A percentile compares a stretch with the other conserved stretches of the same genome.
Conservation (phyloP, 2,329 filamentous ascomycete genomes). For the Penicillium psychrosexuale region DNA sequence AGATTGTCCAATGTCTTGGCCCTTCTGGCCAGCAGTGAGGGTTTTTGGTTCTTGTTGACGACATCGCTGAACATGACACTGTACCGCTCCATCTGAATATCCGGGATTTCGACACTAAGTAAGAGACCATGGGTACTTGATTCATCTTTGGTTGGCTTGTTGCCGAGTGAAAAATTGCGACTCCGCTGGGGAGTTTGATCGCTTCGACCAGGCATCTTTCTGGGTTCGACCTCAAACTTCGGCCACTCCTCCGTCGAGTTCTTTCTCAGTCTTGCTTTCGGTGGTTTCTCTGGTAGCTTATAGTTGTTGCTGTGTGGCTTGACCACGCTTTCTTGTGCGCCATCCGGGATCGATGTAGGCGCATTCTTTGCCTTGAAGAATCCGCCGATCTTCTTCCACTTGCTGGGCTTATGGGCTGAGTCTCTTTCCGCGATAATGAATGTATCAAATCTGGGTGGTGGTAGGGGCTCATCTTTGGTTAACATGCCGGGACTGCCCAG, state of each 20-base stretch:
- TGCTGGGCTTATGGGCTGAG: constrained; percentile 37
- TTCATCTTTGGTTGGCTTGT: constrained; percentile 2
- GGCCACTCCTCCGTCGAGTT: constrained; percentile 21
- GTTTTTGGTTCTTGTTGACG: constrained; percentile 48
- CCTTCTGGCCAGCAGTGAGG: constrained; percentile 35
- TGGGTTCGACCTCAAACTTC: constrained; percentile 12
- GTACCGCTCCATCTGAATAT: constrained; percentile 78
- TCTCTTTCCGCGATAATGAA: constrained; percentile 11
- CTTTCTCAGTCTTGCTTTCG: not conserved
- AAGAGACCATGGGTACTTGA: constrained; percentile 36
- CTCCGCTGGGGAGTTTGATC: constrained; percentile 4
- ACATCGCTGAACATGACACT: constrained; percentile 89
- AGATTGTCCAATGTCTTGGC: constrained; percentile 48
- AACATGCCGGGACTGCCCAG: constrained; percentile 62
- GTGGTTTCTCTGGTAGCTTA: not conserved
- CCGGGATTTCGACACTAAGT: constrained; percentile 76
- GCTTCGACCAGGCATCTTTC: not conserved
- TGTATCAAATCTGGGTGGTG: constrained; percentile 17
- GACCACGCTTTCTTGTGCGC: constrained; percentile 7
- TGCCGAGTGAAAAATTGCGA: constrained; percentile 13
- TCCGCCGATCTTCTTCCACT: constrained; percentile 48
- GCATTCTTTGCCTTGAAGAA: constrained; percentile 42
- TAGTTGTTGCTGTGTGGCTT: constrained; percentile 13
- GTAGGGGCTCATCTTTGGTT: constrained; percentile 17
- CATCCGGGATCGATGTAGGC: constrained; percentile 17